A percentile compares a stretch with the other conserved stretches of the same genome.
Evolutionary conservation across 2,329 filamentous ascomycete genomes (phyloP).

Genomic region (Fusarium agapanthi): DNA sequence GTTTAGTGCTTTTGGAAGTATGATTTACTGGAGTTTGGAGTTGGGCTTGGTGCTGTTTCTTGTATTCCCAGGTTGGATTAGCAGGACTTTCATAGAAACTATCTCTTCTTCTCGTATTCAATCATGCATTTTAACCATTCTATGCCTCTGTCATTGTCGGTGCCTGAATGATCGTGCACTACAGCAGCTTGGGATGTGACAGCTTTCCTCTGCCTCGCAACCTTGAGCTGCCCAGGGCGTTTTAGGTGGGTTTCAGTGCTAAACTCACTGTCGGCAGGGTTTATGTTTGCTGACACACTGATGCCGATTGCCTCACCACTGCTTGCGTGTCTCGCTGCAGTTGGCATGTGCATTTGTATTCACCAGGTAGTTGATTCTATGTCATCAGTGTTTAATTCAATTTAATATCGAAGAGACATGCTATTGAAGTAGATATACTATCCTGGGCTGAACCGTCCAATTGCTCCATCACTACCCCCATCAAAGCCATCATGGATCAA

Average conservation of each 20-base stretch:
- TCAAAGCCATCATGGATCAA: neutral
- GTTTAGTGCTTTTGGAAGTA: neutral
- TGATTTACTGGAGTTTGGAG: neutral
- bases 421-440: accelerated
- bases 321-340: accelerated
- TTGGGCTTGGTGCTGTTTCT: neutral
- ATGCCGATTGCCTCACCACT: neutral
- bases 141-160: accelerated
- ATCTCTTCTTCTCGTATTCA: accelerated
- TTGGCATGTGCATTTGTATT: neutral
- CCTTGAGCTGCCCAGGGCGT: accelerated
- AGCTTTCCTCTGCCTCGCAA: accelerated
- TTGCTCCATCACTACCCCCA: neutral
- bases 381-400: accelerated
- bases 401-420: accelerated
- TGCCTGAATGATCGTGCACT: neutral
- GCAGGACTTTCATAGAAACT: accelerated
- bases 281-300: accelerated
- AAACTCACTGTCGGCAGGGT: neutral
- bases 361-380: neutral
- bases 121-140: accelerated
- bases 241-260: accelerated
- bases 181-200: no score
- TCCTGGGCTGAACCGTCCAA: neutral
- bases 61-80: neutral